Base-by-base conservation (phyloP, 2,329 filamentous ascomycete species). In the Xylaria sp. region DNA sequence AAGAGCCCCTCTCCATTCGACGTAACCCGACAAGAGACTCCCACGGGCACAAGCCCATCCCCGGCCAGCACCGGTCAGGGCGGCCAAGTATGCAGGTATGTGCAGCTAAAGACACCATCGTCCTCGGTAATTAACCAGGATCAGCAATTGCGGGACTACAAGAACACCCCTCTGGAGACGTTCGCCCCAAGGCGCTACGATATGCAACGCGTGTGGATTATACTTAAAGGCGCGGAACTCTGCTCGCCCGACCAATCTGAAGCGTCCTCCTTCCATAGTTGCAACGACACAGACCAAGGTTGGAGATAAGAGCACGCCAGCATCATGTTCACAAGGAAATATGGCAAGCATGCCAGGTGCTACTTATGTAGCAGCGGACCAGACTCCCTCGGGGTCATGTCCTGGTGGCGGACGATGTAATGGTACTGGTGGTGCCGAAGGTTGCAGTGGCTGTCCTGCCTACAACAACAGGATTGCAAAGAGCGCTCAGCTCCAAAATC, bases 391-490 rank as follows among this genome's bases (percentile, higher is more conserved):
- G 50, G 96, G 96, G n/a, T 97, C 94, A 13, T 99, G 96, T 79
- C 96, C 96, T 15, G 96, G 96, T 43, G 95, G 95, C 70, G 96
- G 96, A 45, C 91, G 91, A 66, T 99, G 96, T 79, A 98, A 99
- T 78, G 96, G 96, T 56, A 98, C 96, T 25, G 96, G 96, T 52
- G 96, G 96, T 61, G 94, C 96, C 36, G 93, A 97, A 77, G 95
- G 94, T 23, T 99, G 96, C 79, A 94, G 93, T 78, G 96, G 96
- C 13, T 99, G 96, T 77, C 96, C 96, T 41, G 96, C 96, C 2
- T 99, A 93, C 84, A 99, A 99, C 84, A 99, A 99, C 77, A 89
- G 96, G 61, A 90, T 98, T 45, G 92, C 95, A 39, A 98, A 97
- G 80, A 93, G 89, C 55, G 91, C 92, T 20, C 91, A 92, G 78